phyloP scores from a whole-genome alignment of 306 rosid genomes.

The Castanea sativa region DNA sequence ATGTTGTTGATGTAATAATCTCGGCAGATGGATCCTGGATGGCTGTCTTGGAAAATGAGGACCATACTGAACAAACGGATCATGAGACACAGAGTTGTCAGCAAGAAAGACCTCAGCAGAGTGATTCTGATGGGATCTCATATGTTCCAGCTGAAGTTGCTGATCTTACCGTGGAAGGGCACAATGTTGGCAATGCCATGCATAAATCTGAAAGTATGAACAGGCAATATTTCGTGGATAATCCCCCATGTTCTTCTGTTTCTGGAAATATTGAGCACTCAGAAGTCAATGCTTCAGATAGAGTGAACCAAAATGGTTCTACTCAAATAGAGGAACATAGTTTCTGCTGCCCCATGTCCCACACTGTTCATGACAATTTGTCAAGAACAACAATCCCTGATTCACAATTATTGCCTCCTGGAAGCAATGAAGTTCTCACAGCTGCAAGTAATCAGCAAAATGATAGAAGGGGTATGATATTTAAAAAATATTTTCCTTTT shows the following conservation, averaged over 20 bases:
- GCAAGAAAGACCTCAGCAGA: not conserved
- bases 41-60: not conserved
- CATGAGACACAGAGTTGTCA: not conserved
- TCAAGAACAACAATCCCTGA: too few relatives aligned
- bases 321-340: not conserved
- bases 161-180: not conserved
- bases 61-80: not conserved
- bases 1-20: not conserved
- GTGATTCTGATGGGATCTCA: not conserved
- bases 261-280: not conserved
- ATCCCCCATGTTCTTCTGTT: not conserved
- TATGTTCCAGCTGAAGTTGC: not conserved
- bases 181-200: not conserved
- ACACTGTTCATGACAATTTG: too few relatives aligned
- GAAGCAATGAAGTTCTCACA: too few relatives aligned
- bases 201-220: not conserved
- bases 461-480: too few relatives aligned
- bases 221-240: not conserved
- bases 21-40: conserved; percentile 5
- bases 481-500: too few relatives aligned
- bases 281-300: not conserved
- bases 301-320: not conserved
- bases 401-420: too few relatives aligned
- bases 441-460: too few relatives aligned
- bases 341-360: too few relatives aligned